phyloP scores from a whole-genome alignment of 306 rosid genomes.

The Castanospermum australe region DNA sequence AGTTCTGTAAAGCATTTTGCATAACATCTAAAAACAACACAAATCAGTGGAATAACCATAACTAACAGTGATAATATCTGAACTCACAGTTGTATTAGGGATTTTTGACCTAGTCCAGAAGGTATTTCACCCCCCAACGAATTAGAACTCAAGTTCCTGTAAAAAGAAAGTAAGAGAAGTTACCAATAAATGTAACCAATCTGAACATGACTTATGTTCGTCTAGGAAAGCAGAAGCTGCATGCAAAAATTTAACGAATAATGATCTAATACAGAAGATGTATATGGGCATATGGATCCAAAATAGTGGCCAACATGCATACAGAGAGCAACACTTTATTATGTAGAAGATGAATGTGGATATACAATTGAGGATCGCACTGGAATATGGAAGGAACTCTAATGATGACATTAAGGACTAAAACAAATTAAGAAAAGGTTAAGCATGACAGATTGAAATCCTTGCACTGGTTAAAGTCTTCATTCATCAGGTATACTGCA shows the following conservation, averaged over 20 bases:
- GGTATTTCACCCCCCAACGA: conserved; percentile 72
- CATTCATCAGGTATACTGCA: background rate
- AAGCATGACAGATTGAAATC: background rate
- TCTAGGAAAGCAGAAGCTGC: background rate
- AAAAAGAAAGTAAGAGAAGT: conserved; percentile 9
- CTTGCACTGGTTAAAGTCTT: background rate
- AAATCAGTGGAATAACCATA: background rate
- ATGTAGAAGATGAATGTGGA: background rate
- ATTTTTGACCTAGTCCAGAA: conserved; percentile 69
- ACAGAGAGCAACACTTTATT: background rate
- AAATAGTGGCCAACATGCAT: conserved; percentile 16
- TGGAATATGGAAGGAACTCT: background rate
- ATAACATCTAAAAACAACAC: background rate
- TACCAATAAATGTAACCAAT: conserved; percentile 9
- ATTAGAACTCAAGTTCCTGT: conserved; percentile 90
- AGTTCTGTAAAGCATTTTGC: conserved; percentile 3
- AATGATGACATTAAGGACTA: background rate
- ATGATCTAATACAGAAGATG: background rate
- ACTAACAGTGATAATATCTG: conserved; percentile 10
- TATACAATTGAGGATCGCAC: background rate
- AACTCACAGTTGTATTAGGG: conserved; percentile 76
- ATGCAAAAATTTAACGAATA: background rate
- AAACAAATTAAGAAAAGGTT: background rate
- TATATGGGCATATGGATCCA: conserved; percentile 1
- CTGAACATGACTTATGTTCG: background rate